phyloP scores from a whole-genome alignment of 2,329 filamentous ascomycete species.

The Xylariales sp. region DNA sequence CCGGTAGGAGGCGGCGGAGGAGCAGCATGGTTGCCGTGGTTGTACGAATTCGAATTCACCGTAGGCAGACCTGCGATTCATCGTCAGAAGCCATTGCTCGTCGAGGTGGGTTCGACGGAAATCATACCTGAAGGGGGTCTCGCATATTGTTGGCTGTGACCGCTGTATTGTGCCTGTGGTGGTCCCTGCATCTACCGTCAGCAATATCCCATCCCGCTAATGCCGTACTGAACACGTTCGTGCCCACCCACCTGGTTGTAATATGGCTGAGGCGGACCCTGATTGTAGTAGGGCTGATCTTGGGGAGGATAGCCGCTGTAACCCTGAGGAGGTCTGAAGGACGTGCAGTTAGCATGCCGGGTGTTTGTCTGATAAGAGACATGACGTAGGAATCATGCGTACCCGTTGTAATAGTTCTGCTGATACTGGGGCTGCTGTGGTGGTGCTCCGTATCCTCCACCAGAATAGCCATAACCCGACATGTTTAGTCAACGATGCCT shows the following conservation, averaged over 20 bases:
- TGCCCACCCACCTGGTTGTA: constrained; percentile 34
- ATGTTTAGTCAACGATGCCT: constrained; percentile 16
- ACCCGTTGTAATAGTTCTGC: constrained; percentile 25
- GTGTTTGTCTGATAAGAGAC: no score
- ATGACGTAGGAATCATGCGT: constrained; percentile 10
- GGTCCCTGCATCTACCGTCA: constrained; percentile 22
- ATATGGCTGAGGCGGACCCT: constrained; percentile 42
- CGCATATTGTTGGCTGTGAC: constrained; percentile 42
- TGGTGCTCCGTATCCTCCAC: constrained; percentile 24
- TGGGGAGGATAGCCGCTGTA: constrained; percentile 47
- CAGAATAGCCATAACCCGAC: constrained; percentile 28
- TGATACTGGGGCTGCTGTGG: constrained; percentile 26
- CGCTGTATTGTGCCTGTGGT: constrained; percentile 32
- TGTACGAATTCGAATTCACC: constrained; percentile 47
- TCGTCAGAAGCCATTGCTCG: neutral
- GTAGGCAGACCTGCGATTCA: constrained; percentile 32
- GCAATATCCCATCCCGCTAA: neutral
- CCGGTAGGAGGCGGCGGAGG: constrained; percentile 63
- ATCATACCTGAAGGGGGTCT: constrained; percentile 42
- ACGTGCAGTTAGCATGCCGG: constrained; percentile 1
- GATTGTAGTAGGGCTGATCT: constrained; percentile 36
- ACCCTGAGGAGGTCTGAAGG: constrained; percentile 31
- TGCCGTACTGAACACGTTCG: neutral
- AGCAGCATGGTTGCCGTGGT: constrained; percentile 50
- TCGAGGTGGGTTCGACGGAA: neutral